phyloP scores from a whole-genome alignment of 495 filamentous ascomycete genomes.

The Podospora tetraspora region DNA sequence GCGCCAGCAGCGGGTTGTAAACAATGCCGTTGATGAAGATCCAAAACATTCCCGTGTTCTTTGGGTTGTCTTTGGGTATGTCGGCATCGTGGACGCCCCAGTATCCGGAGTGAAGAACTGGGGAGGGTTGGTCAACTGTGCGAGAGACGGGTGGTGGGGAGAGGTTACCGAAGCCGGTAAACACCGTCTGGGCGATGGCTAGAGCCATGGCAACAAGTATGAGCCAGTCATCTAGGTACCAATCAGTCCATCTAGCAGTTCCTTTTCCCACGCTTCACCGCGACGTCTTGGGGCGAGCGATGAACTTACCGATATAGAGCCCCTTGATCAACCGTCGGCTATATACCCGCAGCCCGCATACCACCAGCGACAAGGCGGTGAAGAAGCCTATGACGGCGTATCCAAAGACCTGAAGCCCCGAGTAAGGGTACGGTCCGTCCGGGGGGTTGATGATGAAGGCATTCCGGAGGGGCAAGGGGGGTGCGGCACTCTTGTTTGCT shows the following conservation, averaged over 20 bases:
- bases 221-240: slow-evolving; percentile 33
- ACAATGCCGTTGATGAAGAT: slow-evolving; percentile 50
- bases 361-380: slow-evolving; percentile 33
- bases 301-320: slow-evolving; percentile 31
- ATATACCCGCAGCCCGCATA: slow-evolving; percentile 37
- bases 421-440: slow-evolving; percentile 18
- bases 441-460: slow-evolving; percentile 12
- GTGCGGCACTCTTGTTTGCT: not conserved
- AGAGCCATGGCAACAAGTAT: slow-evolving; percentile 36
- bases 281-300: not conserved
- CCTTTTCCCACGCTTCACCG: too few species aligned
- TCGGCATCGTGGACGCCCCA: slow-evolving; percentile 44
- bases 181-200: slow-evolving; percentile 31
- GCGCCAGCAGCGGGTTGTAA: slow-evolving; percentile 56
- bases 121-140: not conserved
- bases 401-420: slow-evolving; percentile 33
- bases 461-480: not conserved
- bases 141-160: too few species aligned
- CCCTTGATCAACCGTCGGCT: slow-evolving; percentile 28
- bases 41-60: slow-evolving; percentile 32
- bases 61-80: slow-evolving; percentile 34
- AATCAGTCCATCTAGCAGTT: not conserved
- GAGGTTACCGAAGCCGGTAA: slow-evolving; percentile 32
- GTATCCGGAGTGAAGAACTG: slow-evolving; percentile 27
- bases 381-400: slow-evolving; percentile 38